Evolutionary conservation across 495 filamentous ascomycete genomes (phyloP), one percentile per base, ranked within the genome.

Genomic region (Daldinia vernicosa): DNA sequence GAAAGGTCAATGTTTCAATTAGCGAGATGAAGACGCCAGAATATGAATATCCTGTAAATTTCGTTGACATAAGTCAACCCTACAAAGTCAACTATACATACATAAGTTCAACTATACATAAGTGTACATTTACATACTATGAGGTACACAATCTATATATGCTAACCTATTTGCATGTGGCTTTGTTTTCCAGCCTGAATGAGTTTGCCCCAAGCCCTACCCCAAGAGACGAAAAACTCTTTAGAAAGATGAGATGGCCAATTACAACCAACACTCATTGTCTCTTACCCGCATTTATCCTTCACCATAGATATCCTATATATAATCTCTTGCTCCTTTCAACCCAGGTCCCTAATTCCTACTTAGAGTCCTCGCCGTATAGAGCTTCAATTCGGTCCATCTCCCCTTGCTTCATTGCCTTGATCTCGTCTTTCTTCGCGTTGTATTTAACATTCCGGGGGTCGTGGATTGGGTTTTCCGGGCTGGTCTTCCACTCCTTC

Each of bases 401-500:
- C 88, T 97, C 94, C 55, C 81, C 74, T 54, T 90, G 82, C 77
- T 82, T 85, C 35, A 93, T 77, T 63, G 85, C 84, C 64, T 84
- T 84, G 40, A 97, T 78, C 80, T 98, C 95, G 9, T 94, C 92
- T 82, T 87, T 91, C 27, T 86, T 87, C 39, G 90, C 88, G 79
- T 99, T 90, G 78, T 92, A 92, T 5, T 28, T 28, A 28, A 28
- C 27, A 28, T 28, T 28, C 27, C 27, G 27, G 27, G 27, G 27
- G 27, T 28, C 27, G 6, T 28, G 27, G 27, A 28, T 28, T 28
- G 27, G 27, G 6, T 28, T 28, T 28, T 28, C 27, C 27, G 27
- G 27, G 27, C 27, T 28, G 6, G 27, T 28, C 6, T 28, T 28
- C 27, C 27, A 28, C 6, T 28, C 27, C 27, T 28, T 28, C 27